phyloP scores from a whole-genome alignment of 2,329 filamentous ascomycete genomes.

The Calonectria honghensis region DNA sequence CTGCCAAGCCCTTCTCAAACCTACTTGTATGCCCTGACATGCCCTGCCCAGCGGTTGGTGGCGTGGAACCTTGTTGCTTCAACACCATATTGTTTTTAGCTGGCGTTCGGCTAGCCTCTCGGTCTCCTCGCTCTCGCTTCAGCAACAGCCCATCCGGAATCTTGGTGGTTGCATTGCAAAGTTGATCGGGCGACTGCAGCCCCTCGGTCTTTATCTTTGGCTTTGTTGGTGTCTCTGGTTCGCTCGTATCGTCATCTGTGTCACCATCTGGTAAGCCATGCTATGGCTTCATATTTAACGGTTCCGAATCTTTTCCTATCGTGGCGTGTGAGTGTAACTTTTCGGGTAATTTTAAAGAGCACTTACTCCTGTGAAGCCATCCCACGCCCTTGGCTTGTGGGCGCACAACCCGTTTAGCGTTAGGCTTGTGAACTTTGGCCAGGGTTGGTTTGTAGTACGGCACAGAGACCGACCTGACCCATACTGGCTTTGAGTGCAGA shows the following conservation, averaged over 20 bases:
- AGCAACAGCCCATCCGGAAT: not conserved
- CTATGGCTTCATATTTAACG: conserved; percentile 29
- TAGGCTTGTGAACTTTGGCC: not conserved
- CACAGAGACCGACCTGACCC: not conserved
- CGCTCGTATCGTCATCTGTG: conserved; percentile 7
- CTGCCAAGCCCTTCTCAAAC: conserved; percentile 47
- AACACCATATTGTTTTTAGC: conserved; percentile 11
- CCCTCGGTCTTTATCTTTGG: not conserved
- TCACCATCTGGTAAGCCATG: not conserved
- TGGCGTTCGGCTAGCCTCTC: conserved; percentile 14
- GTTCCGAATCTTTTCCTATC: conserved; percentile 39
- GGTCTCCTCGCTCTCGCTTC: conserved; percentile 22
- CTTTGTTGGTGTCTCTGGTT: conserved; percentile 23
- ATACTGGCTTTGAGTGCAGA: not conserved
- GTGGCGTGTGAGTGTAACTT: conserved; percentile 35
- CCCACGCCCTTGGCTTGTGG: not conserved
- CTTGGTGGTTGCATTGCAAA: not conserved
- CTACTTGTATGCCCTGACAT: conserved; percentile 52
- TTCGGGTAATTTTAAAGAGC: too few species aligned
- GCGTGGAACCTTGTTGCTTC: conserved; percentile 44
- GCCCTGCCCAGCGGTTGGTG: conserved; percentile 48
- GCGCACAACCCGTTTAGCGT: not conserved
- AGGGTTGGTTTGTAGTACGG: not conserved
- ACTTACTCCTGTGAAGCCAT: conserved; percentile 48
- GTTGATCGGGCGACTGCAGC: not conserved